These are phyloP conservation scores for Pleomassaria siparia DNA, from an alignment of 2,329 filamentous ascomycete species.

Conservation along the genomic window DNA sequence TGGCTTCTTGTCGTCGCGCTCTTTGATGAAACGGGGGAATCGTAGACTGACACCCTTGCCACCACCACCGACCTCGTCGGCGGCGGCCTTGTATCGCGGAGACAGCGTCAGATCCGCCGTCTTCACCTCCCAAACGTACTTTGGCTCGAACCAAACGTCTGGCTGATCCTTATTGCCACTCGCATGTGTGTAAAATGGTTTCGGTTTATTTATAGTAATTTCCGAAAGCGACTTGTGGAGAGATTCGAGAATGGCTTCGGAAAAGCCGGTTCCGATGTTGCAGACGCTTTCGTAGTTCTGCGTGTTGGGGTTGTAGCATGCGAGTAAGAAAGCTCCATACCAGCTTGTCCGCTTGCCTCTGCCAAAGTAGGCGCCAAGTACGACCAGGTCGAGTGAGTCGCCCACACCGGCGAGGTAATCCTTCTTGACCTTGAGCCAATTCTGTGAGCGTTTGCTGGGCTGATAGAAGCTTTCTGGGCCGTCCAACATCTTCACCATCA, in stretches of 20 bases:
- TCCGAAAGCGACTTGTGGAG: conserved; percentile 74
- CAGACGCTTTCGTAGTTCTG: conserved; percentile 94
- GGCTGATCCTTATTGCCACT: conserved; percentile 86
- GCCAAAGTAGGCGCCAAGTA: conserved; percentile 90
- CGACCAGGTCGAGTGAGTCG: conserved; percentile 94
- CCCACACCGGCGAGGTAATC: conserved; percentile 93
- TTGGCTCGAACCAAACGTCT: conserved; percentile 97
- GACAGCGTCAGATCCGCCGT: conserved; percentile 92
- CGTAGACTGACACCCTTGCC: conserved; percentile 81
- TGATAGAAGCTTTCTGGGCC: conserved; percentile 92
- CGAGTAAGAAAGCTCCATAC: conserved; percentile 93
- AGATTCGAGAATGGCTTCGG: conserved; percentile 88
- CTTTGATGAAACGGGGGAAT: conserved; percentile 90
- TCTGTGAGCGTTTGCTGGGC: conserved; percentile 91
- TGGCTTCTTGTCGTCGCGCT: conserved; percentile 92
- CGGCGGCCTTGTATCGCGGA: conserved; percentile 90
- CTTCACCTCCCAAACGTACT: conserved; percentile 95
- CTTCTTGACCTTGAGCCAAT: conserved; percentile 99
- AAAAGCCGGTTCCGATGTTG: conserved; percentile 98
- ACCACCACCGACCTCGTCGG: conserved; percentile 71
- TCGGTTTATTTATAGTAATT: conserved; percentile 82
- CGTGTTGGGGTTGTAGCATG: conserved; percentile 80
- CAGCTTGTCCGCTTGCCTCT: conserved; percentile 94
- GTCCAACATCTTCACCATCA: conserved; percentile 99
- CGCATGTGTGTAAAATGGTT: conserved; percentile 92